Conservation (phyloP, 192 early-diverging fungal genomes). For the Martensiomyces pterosporus region DNA sequence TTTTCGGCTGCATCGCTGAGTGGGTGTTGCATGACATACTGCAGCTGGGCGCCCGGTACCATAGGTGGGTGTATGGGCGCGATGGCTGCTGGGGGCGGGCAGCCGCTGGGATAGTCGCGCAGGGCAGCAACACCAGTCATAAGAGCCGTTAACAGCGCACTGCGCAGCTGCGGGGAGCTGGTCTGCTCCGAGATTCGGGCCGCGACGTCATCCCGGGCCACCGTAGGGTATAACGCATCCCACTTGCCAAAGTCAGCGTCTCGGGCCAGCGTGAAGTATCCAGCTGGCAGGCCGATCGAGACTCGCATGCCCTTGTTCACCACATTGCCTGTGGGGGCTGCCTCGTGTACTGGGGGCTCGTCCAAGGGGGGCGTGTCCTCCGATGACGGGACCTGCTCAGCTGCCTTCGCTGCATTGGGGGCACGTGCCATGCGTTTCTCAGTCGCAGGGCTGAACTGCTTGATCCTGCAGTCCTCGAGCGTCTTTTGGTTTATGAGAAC, state of each 20-base stretch:
- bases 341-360: too few relatives aligned
- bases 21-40: slow-evolving; percentile 7
- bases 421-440: too few relatives aligned
- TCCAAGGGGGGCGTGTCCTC: too few relatives aligned
- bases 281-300: neutral
- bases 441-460: too few relatives aligned
- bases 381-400: too few relatives aligned
- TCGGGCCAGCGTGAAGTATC: neutral
- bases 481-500: too few relatives aligned
- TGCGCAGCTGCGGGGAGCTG: neutral
- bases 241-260: slow-evolving; percentile 3
- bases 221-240: slow-evolving; percentile 1
- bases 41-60: neutral
- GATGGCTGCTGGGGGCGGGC: slow-evolving; percentile 13
- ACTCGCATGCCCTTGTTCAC: too few relatives aligned
- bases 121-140: slow-evolving; percentile 2
- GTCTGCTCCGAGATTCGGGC: neutral
- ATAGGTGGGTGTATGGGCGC: slow-evolving; percentile 16
- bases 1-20: slow-evolving; percentile 4
- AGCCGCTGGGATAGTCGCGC: slow-evolving; percentile 19
- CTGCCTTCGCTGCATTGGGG: too few relatives aligned
- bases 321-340: too few relatives aligned
- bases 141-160: neutral
- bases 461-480: too few relatives aligned
- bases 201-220: neutral